Base-by-base conservation (phyloP, 495 filamentous ascomycete species). In the Aspergillus asperescens region DNA sequence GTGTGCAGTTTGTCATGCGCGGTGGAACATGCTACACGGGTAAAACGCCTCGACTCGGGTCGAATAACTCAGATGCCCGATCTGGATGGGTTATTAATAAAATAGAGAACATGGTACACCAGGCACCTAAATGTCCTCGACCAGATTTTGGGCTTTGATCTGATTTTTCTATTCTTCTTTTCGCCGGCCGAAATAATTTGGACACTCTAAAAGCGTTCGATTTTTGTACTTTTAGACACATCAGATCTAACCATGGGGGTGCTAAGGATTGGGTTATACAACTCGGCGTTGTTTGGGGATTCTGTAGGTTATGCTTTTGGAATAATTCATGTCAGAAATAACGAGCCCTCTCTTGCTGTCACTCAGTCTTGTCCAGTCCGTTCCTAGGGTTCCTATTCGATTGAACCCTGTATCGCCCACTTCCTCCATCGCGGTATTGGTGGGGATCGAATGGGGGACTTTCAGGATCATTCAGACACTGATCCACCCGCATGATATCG, bases 401-500 rank as follows among this genome's bases (percentile, higher is more conserved):
- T 15, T 47, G 24, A 15, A 47, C 25, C 44, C 28, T 47, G 20
- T 47, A 47, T 24, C 28, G 29, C 32, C 13, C 32, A n/a, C 32
- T 12, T 0, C 29, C 44, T 10, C 8, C 8, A 19, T 32, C 7
- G 10, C 23, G 10, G 31, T 9, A 25, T 37, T 2, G 49, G 9
- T 25, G 12, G 5, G 32, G 23, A 18, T 37, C 41, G 59, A 87
- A 54, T 15, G 81, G 70, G 16, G 85, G 58, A 41, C 48, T 56
- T 6, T 38, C 37, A 5, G 47, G 82, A 67, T 89, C 87, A 72
- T 80, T 77, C 75, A 90, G 64, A 62, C 87, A 90, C 71, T 89
- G 86, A 62, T 90, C 87, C 40, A 90, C 81, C 16, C 87, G 73
- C 87, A 90, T 89, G 48, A 90, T 65, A 51, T 74, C 68, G 70